Conservation (phyloP, 192 early-diverging fungal species). For the Nowakowskiella sp. region DNA sequence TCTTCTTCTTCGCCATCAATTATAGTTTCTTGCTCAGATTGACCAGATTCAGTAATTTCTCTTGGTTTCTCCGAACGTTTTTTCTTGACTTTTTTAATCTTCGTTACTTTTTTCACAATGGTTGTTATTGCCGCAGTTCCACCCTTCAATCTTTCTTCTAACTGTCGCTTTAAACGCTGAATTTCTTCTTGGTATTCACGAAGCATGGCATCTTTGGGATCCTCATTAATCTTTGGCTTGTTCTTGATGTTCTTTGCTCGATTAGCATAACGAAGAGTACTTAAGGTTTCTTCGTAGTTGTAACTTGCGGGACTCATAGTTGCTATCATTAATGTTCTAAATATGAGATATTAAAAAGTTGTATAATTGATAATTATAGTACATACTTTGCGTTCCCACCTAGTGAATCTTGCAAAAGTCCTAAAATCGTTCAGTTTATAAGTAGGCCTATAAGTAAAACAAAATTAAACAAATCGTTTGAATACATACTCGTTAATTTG, state of each 20-base stretch:
- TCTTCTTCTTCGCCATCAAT: no score
- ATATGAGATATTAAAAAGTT: no score
- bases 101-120: neutral
- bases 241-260: slow-evolving; percentile 30
- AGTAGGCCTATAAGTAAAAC: no score
- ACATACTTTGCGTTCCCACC: slow-evolving; percentile 29
- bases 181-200: slow-evolving; percentile 29
- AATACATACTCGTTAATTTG: slow-evolving; percentile 30
- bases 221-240: slow-evolving; percentile 25
- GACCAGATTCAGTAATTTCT: neutral
- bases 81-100: slow-evolving; percentile 9
- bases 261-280: slow-evolving; percentile 27
- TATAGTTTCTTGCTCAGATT: no score
- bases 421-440: no score
- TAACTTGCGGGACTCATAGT: slow-evolving; percentile 20
- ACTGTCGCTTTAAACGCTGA: slow-evolving; percentile 3
- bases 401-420: slow-evolving; percentile 22
- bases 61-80: neutral
- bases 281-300: slow-evolving; percentile 26
- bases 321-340: slow-evolving; percentile 20
- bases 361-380: neutral
- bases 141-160: neutral
- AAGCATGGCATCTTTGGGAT: slow-evolving; percentile 21
- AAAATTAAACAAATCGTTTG: no score
- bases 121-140: neutral